phyloP scores from a whole-genome alignment of 202 grass and related monocot species.

The Digitaria exilis region DNA sequence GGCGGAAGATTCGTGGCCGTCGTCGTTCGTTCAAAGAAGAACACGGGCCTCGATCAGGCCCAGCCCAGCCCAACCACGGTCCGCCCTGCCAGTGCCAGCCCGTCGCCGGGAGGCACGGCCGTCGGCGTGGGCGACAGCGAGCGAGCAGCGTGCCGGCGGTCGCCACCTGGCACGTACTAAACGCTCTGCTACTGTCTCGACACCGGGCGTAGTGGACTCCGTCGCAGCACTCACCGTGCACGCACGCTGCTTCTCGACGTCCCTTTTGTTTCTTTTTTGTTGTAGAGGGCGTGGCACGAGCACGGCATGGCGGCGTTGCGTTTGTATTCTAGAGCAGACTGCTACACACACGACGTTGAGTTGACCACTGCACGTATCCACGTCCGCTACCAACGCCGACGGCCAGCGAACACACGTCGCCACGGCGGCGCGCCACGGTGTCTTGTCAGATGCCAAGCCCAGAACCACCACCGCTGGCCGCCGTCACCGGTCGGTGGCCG shows the following conservation, averaged over 20 bases:
- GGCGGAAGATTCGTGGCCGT: too few species aligned
- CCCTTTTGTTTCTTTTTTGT: too few species aligned
- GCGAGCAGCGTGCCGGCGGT: background rate
- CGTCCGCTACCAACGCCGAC: background rate
- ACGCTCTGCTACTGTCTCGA: background rate
- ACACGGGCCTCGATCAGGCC: background rate
- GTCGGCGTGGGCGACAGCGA: background rate
- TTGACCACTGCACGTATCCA: background rate
- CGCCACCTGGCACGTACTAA: background rate
- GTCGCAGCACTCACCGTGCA: background rate
- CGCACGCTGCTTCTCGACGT: background rate
- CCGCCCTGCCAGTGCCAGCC: background rate
- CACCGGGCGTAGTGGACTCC: background rate
- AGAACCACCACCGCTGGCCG: background rate
- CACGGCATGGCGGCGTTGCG: too few species aligned
- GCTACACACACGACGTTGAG: too few species aligned
- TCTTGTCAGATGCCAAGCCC: background rate
- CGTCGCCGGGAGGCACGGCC: background rate
- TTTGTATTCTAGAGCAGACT: too few species aligned
- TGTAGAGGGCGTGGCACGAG: too few species aligned
- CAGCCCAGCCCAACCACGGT: background rate
- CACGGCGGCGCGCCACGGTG: background rate
- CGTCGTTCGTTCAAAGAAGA: too few species aligned
- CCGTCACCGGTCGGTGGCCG: background rate
- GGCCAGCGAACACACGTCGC: background rate